These are phyloP conservation scores for Debaryomyces fabryi DNA, from an alignment of 1,139 yeast genomes.

Conservation along the genomic window DNA sequence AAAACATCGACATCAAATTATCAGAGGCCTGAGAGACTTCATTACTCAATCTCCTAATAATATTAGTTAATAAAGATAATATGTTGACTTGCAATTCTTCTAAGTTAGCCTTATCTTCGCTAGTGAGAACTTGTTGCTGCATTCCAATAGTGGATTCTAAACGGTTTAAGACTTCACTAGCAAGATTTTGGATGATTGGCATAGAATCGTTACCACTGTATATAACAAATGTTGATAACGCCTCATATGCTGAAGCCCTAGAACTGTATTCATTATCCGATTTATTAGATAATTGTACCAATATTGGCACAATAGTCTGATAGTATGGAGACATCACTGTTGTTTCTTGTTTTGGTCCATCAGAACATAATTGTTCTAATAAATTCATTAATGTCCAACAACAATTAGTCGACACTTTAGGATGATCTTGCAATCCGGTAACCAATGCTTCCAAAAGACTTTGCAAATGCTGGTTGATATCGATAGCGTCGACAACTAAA, in stretches of 20 bases:
- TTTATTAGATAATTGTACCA: slow-evolving; percentile 69
- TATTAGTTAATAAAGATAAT: slow-evolving; percentile 81
- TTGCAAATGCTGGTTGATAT: slow-evolving; percentile 64
- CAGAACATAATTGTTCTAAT: slow-evolving; percentile 75
- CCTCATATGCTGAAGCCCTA: slow-evolving; percentile 96
- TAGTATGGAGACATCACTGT: slow-evolving; percentile 78
- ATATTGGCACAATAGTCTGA: slow-evolving; percentile 64
- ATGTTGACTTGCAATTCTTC: slow-evolving; percentile 91
- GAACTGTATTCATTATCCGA: slow-evolving; percentile 82
- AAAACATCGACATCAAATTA: slow-evolving; percentile 78
- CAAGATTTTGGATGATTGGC: slow-evolving; percentile 69
- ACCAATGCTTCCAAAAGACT: slow-evolving; percentile 71
- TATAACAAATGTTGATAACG: slow-evolving; percentile 78
- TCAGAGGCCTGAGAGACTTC: slow-evolving; percentile 75
- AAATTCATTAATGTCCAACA: slow-evolving; percentile 96
- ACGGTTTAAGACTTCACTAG: slow-evolving; percentile 72
- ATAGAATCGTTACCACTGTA: slow-evolving; percentile 74
- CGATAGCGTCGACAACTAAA: slow-evolving; percentile 76
- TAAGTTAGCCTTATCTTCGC: slow-evolving; percentile 74
- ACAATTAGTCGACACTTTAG: slow-evolving; percentile 91
- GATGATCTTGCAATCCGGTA: slow-evolving; percentile 82
- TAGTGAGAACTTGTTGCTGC: slow-evolving; percentile 54
- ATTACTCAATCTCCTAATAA: slow-evolving; percentile 78
- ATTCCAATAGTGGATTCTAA: slow-evolving; percentile 65
- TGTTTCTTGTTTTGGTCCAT: slow-evolving; percentile 55